Conservation (phyloP, 2,329 filamentous ascomycete genomes). For the Botrytis squamosa region DNA sequence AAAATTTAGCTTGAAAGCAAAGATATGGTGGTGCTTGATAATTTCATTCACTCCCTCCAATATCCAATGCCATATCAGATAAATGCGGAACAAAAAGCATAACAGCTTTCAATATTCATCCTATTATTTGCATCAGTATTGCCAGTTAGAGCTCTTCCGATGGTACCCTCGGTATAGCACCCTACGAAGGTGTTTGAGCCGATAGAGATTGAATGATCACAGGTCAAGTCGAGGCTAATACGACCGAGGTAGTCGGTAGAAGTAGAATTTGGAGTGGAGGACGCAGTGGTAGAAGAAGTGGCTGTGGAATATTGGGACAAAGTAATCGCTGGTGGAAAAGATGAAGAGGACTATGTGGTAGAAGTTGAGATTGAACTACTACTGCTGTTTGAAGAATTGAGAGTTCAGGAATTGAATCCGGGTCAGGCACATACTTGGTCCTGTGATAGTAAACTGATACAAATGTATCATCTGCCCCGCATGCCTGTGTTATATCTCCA, state of each 20-base stretch:
- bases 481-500: conserved; percentile 28
- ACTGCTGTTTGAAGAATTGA: not conserved
- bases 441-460: conserved; percentile 40
- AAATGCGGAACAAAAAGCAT: conserved; percentile 33
- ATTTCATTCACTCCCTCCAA: conserved; percentile 32
- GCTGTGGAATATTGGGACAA: conserved; percentile 1
- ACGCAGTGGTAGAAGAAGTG: conserved; percentile 14
- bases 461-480: conserved; percentile 37
- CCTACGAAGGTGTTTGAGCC: conserved; percentile 29
- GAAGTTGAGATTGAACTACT: not conserved
- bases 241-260: conserved; percentile 11
- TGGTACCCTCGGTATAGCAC: conserved; percentile 39
- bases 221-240: conserved; percentile 15
- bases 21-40: not conserved
- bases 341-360: conserved; percentile 19
- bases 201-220: conserved; percentile 19
- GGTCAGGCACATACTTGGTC: conserved; percentile 33
- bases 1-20: not conserved
- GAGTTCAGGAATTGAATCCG: not conserved
- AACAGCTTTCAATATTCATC: conserved; percentile 37
- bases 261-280: conserved; percentile 6
- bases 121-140: conserved; percentile 28
- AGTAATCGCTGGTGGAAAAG: not conserved
- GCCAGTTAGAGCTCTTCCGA: conserved; percentile 32
- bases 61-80: conserved; percentile 41